Base-by-base conservation (phyloP, 108 stramenopile species). In the Nitzschia sp. region DNA sequence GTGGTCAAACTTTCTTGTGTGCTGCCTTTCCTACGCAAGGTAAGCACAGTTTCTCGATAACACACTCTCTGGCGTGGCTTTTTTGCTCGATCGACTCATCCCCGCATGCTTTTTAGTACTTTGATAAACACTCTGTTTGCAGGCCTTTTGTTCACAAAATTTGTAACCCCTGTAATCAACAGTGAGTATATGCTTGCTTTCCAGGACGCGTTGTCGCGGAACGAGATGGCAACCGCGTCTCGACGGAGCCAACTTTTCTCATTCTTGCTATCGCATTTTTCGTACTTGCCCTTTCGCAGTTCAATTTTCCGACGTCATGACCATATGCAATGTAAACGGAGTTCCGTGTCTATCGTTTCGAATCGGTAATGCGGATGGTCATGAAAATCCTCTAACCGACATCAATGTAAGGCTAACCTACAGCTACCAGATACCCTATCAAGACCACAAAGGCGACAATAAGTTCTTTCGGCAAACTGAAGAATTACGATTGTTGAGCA, bases 381-480 rank as follows among this genome's bases (percentile, higher is more conserved):
- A 48, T 2, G 55, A 28, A 26, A 74, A 74, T 72, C 62, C 35
- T 1, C 35, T 72, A 54, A 72, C 62, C 24, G 62, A 72, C 42
- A 64, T 64, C 62, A 72, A 72, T 42, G 71, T 72, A 1, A 61
- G 71, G 9, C 30, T 72, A 24, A 63, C 35, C 23, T 72, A 72
- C 33, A 34, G 31, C 24, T 72, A 72, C 55, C 46, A 71, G 24
- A 71, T 71, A 51, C 70, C 70, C 2, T 71, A 71, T 31, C 28
- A 29, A 19, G 70, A 71, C 33, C 70, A 71, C 28, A 47, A 49
- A 4, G 70, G 70, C 1, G 47, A 59, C 3, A 6, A 33, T 0
- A 59, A 60, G 11, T 61, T 49, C 48, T 71, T 71, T 61, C 70
- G 59, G 45, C 71, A 72, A 31, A 64, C 71, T 2, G 71, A 72